A percentile compares a stretch with the other conserved stretches of the same genome.
phyloP scores from a whole-genome alignment of 352 stramenopile species.

The Pythium phragmiticola region DNA sequence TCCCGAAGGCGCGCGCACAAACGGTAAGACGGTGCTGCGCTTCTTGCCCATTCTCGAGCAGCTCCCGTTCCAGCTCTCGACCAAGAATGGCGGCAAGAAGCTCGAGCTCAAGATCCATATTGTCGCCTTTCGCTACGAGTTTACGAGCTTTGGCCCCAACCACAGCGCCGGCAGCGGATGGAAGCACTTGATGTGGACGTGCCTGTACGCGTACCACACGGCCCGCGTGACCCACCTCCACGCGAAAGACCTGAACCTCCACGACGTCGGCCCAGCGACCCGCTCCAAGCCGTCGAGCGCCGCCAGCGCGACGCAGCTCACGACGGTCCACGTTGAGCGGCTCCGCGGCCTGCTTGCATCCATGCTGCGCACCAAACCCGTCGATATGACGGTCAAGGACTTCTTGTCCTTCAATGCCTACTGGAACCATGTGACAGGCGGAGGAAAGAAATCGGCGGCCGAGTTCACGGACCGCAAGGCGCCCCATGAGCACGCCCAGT shows the following conservation, averaged over 20 bases:
- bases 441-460: slow-evolving; percentile 60
- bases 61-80: slow-evolving; percentile 34
- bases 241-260: slow-evolving; percentile 56
- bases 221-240: slow-evolving; percentile 60
- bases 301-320: slow-evolving; percentile 41
- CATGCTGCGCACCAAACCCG: slow-evolving; percentile 79
- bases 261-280: slow-evolving; percentile 34
- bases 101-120: slow-evolving; percentile 54
- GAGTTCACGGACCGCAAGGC: slow-evolving; percentile 84
- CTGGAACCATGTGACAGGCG: slow-evolving; percentile 74
- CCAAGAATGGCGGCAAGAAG: slow-evolving; percentile 21
- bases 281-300: slow-evolving; percentile 27
- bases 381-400: slow-evolving; percentile 67
- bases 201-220: slow-evolving; percentile 67
- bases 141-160: slow-evolving; percentile 69
- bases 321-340: slow-evolving; percentile 53
- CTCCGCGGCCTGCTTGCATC: slow-evolving; percentile 61
- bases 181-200: slow-evolving; percentile 65
- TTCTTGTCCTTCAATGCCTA: slow-evolving; percentile 84
- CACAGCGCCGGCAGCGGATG: slow-evolving; percentile 59
- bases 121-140: slow-evolving; percentile 79
- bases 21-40: slow-evolving; percentile 70
- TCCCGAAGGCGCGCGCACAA: slow-evolving; percentile 73
- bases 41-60: slow-evolving; percentile 73
- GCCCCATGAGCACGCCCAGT: slow-evolving; percentile 83